A percentile compares a stretch with the other conserved stretches of the same genome.
Conservation (phyloP, 352 stramenopile species). For the Globisporangium viniferum region DNA sequence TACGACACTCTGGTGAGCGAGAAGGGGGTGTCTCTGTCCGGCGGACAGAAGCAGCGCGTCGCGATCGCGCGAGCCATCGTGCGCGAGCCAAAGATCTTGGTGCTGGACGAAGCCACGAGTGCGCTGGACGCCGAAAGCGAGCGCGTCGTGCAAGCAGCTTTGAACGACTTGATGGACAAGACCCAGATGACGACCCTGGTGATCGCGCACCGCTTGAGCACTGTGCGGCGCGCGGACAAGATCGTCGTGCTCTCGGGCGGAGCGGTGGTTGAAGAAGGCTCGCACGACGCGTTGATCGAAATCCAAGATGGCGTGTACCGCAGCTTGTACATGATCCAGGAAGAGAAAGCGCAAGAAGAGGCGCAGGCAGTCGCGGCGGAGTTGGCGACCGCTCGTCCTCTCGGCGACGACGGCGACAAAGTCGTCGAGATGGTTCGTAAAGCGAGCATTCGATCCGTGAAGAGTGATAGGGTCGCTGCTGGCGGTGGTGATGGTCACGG, state of each 20-base stretch:
- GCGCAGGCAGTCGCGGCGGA: not conserved
- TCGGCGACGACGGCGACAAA: too few relatives aligned
- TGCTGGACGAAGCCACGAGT: conserved; percentile 27
- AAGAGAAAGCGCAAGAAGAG: conserved; percentile 22
- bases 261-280: conserved; percentile 41
- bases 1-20: conserved; percentile 61
- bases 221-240: conserved; percentile 55
- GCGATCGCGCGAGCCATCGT: conserved; percentile 30
- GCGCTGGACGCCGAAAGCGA: conserved; percentile 33
- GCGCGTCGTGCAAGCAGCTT: conserved; percentile 34
- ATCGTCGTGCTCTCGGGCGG: conserved; percentile 50
- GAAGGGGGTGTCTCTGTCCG: conserved; percentile 29
- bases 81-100: conserved; percentile 20
- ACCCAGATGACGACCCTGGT: conserved; percentile 21
- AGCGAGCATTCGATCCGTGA: too few relatives aligned
- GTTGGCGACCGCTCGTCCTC: too few relatives aligned
- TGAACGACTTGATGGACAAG: conserved; percentile 26
- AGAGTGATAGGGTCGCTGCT: not conserved
- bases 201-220: conserved; percentile 40
- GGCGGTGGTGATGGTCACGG: too few relatives aligned
- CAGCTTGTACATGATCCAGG: conserved; percentile 67
- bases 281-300: conserved; percentile 38
- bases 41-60: conserved; percentile 35
- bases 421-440: too few relatives aligned
- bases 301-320: conserved; percentile 79